Base-by-base conservation (phyloP, 805 yeast genomes). In the Suhomyces prunicola region DNA sequence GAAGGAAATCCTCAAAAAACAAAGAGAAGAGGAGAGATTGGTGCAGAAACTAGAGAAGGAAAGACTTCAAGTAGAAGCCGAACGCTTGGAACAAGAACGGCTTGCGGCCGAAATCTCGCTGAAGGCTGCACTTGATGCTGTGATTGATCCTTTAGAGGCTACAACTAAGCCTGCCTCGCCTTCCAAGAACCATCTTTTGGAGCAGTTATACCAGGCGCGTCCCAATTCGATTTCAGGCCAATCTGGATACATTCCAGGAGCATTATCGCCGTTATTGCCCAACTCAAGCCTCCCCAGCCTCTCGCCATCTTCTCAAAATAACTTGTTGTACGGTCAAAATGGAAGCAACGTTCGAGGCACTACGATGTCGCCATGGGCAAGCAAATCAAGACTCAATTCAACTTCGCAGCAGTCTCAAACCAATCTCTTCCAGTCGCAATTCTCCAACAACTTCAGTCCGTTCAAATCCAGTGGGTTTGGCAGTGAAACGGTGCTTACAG, bases 191-290 rank as follows among this genome's bases (percentile, higher is more conserved):
- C 72, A 64, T 46, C 52, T 70, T 24, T 58, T 71, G 52, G 72
- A 67, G 45, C 77, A 66, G 58, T 66, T 68, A 39, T 72, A 68
- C 56, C 73, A 63, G 19, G 71, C 72, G 12, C 70, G 64, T 42
- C 72, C 73, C 12, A 58, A 61, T 17, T 58, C 63, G 6, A 53
- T 44, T 27, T 47, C 35, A 29, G 17, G 42, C 4, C 35, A 47
- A 29, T 35, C 49, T 42, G 51, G 44, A 4, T 51, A 36, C 31
- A 12, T 39, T 31, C 50, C 50, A n/a, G 40, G 27, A 17, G 31
- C 15, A 3, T 24, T 42, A 3, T 17, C 23, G 15, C 29, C 27
- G 7, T 15, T 48, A 13, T 27, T 48, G 15, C 51, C 51, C 19
- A 33, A 41, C 12, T 13, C 46, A 6, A 46, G 22, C n/a, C 42